A percentile compares a stretch with the other conserved stretches of the same genome.
phyloP scores from a whole-genome alignment of 2,329 filamentous ascomycete genomes.

The Pseudogymnoascus sp. region DNA sequence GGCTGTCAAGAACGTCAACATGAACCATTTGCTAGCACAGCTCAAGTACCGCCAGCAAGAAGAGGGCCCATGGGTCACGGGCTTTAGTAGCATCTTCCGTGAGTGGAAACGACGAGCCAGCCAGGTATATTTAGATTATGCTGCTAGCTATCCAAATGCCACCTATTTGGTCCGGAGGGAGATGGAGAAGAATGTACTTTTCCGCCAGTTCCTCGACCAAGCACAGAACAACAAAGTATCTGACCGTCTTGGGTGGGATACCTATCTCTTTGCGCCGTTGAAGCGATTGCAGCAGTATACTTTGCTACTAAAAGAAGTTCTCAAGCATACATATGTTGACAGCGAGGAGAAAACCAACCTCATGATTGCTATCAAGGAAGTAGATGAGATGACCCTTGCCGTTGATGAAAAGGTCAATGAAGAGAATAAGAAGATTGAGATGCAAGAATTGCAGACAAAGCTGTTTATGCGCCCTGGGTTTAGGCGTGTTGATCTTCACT shows the following conservation, averaged over 20 bases:
- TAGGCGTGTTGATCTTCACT: conserved; percentile 76
- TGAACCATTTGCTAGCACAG: conserved; percentile 83
- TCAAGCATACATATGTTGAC: conserved; percentile 74
- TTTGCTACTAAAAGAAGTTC: conserved; percentile 71
- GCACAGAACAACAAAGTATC: conserved; percentile 71
- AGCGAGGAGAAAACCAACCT: conserved; percentile 86
- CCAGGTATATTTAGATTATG: conserved; percentile 83
- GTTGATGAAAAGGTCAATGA: conserved; percentile 90
- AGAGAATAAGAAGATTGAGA: conserved; percentile 80
- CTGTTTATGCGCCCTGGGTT: conserved; percentile 80
- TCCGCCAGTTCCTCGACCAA: conserved; percentile 76
- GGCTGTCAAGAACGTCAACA: conserved; percentile 80
- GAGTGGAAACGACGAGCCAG: conserved; percentile 97
- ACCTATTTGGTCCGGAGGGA: conserved; percentile 78
- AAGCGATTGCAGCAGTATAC: conserved; percentile 86
- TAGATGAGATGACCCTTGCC: conserved; percentile 79
- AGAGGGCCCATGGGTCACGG: conserved; percentile 87
- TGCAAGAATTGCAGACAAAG: conserved; percentile 76
- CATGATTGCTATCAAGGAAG: conserved; percentile 77
- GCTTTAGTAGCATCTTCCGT: conserved; percentile 93
- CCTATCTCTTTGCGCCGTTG: conserved; percentile 86
- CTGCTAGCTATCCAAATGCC: conserved; percentile 75
- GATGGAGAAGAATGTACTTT: conserved; percentile 73
- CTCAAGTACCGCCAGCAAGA: conserved; percentile 95
- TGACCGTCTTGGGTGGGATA: conserved; percentile 83